phyloP scores from a whole-genome alignment of 176 grass and related monocot species.

The Raddia distichophylla region DNA sequence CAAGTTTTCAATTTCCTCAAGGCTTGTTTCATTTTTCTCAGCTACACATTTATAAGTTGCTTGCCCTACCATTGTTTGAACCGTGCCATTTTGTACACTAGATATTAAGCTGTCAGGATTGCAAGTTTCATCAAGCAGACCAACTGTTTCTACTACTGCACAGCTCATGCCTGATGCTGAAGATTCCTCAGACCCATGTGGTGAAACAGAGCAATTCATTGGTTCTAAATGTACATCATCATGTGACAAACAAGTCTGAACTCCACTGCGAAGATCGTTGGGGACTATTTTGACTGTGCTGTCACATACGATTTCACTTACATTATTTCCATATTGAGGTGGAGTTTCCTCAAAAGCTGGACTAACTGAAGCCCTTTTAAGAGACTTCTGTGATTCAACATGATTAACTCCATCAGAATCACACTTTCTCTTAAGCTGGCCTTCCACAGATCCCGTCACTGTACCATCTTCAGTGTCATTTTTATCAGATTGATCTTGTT shows the following conservation, averaged over 20 bases:
- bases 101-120: constrained; percentile 23
- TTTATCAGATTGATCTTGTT: constrained; percentile 58
- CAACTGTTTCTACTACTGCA: constrained; percentile 4
- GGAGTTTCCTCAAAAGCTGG: constrained; percentile 39
- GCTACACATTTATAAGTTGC: constrained; percentile 6
- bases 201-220: constrained; percentile 39
- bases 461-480: constrained; percentile 44
- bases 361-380: constrained; percentile 55
- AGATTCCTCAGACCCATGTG: constrained; percentile 50
- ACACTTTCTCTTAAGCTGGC: constrained; percentile 51
- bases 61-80: background rate
- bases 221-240: constrained; percentile 40
- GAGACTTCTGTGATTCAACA: constrained; percentile 22
- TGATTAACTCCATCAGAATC: constrained; percentile 45
- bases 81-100: constrained; percentile 16
- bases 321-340: constrained; percentile 37
- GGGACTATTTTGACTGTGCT: constrained; percentile 22
- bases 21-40: constrained; percentile 23
- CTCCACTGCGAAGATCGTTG: constrained; percentile 5
- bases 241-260: constrained; percentile 26
- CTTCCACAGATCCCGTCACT: constrained; percentile 8
- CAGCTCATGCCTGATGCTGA: constrained; percentile 46
- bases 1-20: constrained; percentile 40
- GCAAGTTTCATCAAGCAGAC: constrained; percentile 35
- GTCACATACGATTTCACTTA: constrained; percentile 9